phyloP scores from a whole-genome alignment of 2,329 filamentous ascomycete genomes.

The Colletotrichum paranaense region DNA sequence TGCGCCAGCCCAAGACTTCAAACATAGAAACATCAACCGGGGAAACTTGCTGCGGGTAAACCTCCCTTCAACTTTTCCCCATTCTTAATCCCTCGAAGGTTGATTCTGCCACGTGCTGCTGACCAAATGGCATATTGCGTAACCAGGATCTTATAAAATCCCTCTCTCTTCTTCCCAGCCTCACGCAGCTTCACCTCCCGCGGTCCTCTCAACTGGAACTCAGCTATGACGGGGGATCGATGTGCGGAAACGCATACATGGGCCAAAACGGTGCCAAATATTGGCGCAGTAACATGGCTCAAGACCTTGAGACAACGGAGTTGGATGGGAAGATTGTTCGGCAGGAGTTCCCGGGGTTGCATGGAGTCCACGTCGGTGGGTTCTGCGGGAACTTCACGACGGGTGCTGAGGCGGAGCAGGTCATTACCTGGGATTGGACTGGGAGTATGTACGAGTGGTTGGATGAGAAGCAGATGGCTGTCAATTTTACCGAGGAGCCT shows the following conservation, averaged over 20 bases:
- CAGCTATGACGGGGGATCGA: background rate
- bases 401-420: background rate
- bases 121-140: background rate
- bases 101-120: background rate
- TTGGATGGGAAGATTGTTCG: background rate
- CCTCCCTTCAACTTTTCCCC: background rate
- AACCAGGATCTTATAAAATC: background rate
- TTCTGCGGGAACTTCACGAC: constrained; percentile 3
- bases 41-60: background rate
- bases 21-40: too few species aligned
- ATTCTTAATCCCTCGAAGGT: background rate
- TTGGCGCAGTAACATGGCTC: background rate
- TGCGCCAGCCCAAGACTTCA: background rate
- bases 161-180: background rate
- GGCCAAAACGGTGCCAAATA: background rate
- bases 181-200: constrained; percentile 3
- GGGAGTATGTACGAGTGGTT: background rate
- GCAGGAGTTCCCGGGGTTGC: background rate
- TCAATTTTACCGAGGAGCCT: background rate
- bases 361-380: background rate
- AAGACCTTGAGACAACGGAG: background rate
- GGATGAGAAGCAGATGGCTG: background rate
- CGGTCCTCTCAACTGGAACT: background rate
- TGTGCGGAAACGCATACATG: constrained; percentile 2
- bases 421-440: constrained; percentile 1